These are phyloP conservation scores for Pleurotus giganteus DNA, from an alignment of 768 basidiomycete genomes.

Conservation along the genomic window DNA sequence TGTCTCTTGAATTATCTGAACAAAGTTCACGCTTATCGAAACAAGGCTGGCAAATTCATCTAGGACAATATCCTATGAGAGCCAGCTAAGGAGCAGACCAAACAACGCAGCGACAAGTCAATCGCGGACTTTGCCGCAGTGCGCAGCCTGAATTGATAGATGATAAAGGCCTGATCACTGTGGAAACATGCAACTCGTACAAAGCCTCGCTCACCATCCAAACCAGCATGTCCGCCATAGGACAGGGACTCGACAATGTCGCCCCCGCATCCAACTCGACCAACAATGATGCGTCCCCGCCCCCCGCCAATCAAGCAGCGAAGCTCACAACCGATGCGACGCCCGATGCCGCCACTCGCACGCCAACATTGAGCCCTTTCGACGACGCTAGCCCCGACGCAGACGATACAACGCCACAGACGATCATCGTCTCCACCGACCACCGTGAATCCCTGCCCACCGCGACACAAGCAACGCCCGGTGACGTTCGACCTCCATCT, in stretches of 20 bases:
- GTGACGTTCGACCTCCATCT: neutral
- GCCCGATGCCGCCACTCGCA: neutral
- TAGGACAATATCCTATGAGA: neutral
- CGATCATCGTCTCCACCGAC: neutral
- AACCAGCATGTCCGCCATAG: neutral
- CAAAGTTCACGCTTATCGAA: too few species aligned
- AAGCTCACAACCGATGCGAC: neutral
- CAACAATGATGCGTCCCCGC: neutral
- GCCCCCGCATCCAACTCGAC: too few species aligned
- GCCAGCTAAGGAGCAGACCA: neutral
- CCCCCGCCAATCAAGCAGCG: neutral
- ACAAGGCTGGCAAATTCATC: neutral
- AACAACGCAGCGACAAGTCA: too few species aligned
- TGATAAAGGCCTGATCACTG: neutral
- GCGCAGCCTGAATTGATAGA: neutral
- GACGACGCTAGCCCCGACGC: neutral
- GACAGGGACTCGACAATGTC: neutral
- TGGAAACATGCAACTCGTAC: neutral
- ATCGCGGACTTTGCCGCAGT: neutral
- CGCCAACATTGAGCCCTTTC: constrained; percentile 2
- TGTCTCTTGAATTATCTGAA: too few species aligned
- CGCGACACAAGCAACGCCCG: too few species aligned
- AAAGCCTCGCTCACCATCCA: neutral
- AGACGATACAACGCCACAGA: neutral
- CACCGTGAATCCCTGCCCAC: too few species aligned